These are phyloP conservation scores for Colletotrichum spinosum DNA, from an alignment of 2,329 filamentous ascomycete genomes.

Conservation along the genomic window DNA sequence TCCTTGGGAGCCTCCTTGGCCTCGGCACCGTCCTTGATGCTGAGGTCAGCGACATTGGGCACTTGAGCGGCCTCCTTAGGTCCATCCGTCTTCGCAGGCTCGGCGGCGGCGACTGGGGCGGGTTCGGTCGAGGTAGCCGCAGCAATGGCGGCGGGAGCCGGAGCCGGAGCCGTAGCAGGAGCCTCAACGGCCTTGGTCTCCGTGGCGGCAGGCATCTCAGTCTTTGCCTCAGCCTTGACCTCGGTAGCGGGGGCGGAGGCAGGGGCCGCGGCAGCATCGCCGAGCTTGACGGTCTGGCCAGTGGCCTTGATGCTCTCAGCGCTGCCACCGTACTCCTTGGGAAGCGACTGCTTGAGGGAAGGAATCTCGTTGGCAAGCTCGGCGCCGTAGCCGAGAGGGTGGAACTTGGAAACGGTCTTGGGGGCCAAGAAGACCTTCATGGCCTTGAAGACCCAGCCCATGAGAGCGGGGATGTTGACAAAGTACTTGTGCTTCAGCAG, in stretches of 20 bases:
- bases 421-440: slow-evolving; percentile 81
- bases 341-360: slow-evolving; percentile 72
- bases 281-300: slow-evolving; percentile 47
- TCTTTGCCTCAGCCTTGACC: slow-evolving; percentile 18
- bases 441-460: slow-evolving; percentile 86
- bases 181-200: slow-evolving; percentile 38
- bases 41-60: slow-evolving; percentile 25
- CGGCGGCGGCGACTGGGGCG: slow-evolving; percentile 5
- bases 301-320: slow-evolving; percentile 57
- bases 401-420: slow-evolving; percentile 83
- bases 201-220: slow-evolving; percentile 38
- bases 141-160: slow-evolving; percentile 5
- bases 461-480: slow-evolving; percentile 90
- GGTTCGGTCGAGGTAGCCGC: slow-evolving; percentile 8
- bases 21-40: slow-evolving; percentile 28
- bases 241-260: slow-evolving; percentile 29
- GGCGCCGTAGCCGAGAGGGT: slow-evolving; percentile 79
- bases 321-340: slow-evolving; percentile 83
- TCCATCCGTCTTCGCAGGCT: slow-evolving; percentile 34
- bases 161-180: slow-evolving; percentile 10
- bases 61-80: slow-evolving; percentile 31
- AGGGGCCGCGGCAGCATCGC: slow-evolving; percentile 32
- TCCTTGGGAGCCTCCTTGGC: slow-evolving; percentile 24
- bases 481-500: slow-evolving; percentile 90
- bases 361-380: slow-evolving; percentile 73